These are phyloP conservation scores for Neospora caninum DNA, from an alignment of 169 alveolate species.

Conservation along the genomic window DNA sequence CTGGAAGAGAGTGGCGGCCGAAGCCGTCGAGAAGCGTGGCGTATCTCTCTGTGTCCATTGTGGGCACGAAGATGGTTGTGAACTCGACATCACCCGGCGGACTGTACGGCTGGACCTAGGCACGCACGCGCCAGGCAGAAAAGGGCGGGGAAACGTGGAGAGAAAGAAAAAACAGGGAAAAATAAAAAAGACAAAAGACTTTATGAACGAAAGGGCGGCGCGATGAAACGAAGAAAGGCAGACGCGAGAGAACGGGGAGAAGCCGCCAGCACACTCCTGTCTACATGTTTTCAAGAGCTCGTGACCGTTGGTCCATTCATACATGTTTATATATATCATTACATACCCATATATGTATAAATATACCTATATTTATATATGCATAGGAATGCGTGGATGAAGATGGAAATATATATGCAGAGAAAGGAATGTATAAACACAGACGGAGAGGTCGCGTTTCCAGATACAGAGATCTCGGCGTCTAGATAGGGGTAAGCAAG, in stretches of 20 bases:
- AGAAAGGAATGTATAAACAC: too few relatives aligned
- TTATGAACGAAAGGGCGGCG: neutral
- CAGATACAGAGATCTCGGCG: too few relatives aligned
- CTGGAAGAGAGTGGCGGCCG: slow-evolving; percentile 85
- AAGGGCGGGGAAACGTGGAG: too few relatives aligned
- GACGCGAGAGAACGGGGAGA: too few relatives aligned
- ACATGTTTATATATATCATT: neutral
- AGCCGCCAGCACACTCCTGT: too few relatives aligned
- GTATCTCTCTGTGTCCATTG: slow-evolving; percentile 91
- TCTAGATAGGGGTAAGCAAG: neutral
- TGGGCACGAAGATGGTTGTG: slow-evolving; percentile 93
- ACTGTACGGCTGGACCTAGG: neutral
- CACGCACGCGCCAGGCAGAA: neutral
- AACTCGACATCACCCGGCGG: slow-evolving; percentile 67
- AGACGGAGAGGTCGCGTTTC: too few relatives aligned
- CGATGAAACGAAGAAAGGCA: too few relatives aligned
- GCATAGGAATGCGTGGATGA: too few relatives aligned
- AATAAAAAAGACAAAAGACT: neutral
- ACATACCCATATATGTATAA: neutral
- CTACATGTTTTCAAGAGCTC: too few relatives aligned
- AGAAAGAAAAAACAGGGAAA: too few relatives aligned
- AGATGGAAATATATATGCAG: too few relatives aligned
- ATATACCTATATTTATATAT: neutral
- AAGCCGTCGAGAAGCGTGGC: slow-evolving; percentile 85
- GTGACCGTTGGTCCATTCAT: neutral